These are phyloP conservation scores for Parastagonospora avenae DNA, from an alignment of 2,329 filamentous ascomycete genomes.

Conservation along the genomic window DNA sequence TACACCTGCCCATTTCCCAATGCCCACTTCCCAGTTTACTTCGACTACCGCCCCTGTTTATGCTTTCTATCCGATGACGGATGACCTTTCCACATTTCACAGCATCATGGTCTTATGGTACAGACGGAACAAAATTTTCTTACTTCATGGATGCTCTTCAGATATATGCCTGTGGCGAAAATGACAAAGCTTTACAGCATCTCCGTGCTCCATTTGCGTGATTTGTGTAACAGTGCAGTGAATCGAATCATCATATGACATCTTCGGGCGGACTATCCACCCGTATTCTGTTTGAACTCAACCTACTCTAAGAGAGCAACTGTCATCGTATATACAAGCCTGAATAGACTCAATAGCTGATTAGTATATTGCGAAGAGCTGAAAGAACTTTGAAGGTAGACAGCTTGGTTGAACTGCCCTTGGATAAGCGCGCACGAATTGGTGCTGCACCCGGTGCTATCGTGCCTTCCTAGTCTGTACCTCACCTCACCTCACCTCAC, in stretches of 20 bases:
- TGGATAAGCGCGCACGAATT: no score
- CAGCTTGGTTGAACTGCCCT: no score
- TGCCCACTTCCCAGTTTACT: neutral
- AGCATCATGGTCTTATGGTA: neutral
- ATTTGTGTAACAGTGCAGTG: neutral
- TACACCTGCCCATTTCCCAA: neutral
- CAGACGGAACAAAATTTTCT: neutral
- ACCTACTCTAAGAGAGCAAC: no score
- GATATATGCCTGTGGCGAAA: constrained; percentile 15
- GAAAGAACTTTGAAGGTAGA: no score
- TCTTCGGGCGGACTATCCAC: neutral
- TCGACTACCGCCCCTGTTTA: neutral
- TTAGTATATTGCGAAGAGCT: no score
- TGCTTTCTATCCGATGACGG: neutral
- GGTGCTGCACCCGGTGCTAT: no score
- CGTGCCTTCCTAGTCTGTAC: neutral
- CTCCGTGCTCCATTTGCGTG: neutral
- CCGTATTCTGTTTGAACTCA: no score
- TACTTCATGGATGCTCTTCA: constrained; percentile 11
- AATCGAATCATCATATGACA: no score
- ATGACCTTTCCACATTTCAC: no score
- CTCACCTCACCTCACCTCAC: neutral
- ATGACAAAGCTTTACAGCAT: constrained; percentile 18
- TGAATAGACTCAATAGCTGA: no score
- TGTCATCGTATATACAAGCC: no score